Evolutionary conservation across 1,139 yeast species (phyloP).

Genomic region (Taphrina populina): DNA sequence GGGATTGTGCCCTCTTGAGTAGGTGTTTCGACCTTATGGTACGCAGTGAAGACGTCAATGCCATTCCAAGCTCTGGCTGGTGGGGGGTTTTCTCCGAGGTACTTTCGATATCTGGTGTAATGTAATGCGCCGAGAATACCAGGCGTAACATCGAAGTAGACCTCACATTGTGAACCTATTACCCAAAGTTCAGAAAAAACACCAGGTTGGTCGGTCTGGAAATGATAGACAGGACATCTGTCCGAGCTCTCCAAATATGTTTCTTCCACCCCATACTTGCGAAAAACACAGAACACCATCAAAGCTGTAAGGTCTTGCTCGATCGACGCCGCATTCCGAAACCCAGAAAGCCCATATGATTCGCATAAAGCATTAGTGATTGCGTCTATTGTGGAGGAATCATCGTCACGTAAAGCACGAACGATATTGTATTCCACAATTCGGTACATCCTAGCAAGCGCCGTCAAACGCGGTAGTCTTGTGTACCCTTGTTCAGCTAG

Average conservation of each 20-base stretch:
- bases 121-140: slow-evolving; percentile 19
- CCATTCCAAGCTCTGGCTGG: slow-evolving; percentile 24
- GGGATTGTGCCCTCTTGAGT: slow-evolving; percentile 14
- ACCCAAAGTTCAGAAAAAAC: slow-evolving; percentile 22
- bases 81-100: slow-evolving; percentile 3
- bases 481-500: not conserved
- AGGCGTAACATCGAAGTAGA: slow-evolving; percentile 20
- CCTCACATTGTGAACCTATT: slow-evolving; percentile 21
- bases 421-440: slow-evolving; percentile 4
- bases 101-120: slow-evolving; percentile 14
- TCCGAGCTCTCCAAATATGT: slow-evolving; percentile 22
- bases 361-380: slow-evolving; percentile 1
- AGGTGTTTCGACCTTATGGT: slow-evolving; percentile 15
- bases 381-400: not conserved
- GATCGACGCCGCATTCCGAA: not conserved
- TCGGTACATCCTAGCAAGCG: slow-evolving; percentile 9
- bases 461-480: not conserved
- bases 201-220: slow-evolving; percentile 21
- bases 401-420: not conserved
- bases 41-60: slow-evolving; percentile 16
- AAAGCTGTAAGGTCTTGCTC: slow-evolving; percentile 11
- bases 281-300: slow-evolving; percentile 10
- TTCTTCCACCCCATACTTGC: slow-evolving; percentile 23
- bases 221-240: slow-evolving; percentile 17
- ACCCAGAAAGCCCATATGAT: not conserved